Evolutionary conservation across 2,329 filamentous ascomycete genomes (phyloP).

Genomic region (Verruconis gallopava): DNA sequence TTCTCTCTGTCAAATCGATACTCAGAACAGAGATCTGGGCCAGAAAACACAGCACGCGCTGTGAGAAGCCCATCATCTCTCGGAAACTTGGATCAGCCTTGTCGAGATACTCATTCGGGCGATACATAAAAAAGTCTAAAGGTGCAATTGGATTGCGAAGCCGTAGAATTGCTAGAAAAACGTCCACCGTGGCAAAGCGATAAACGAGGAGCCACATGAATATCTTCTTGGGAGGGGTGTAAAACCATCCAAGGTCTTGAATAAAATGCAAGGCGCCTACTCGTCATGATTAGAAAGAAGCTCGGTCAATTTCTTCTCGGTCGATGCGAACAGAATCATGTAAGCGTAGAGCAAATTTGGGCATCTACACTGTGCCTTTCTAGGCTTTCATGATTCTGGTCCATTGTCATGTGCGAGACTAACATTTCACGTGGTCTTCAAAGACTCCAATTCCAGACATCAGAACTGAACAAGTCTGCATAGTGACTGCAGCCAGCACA

Average conservation of each 20-base stretch:
- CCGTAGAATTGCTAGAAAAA: not conserved
- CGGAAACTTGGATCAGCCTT: not conserved
- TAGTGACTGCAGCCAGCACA: not conserved
- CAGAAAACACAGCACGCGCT: slow-evolving; percentile 1
- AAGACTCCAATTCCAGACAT: slow-evolving; percentile 1
- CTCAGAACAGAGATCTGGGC: slow-evolving; percentile 2
- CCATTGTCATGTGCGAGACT: too few species aligned
- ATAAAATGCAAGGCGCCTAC: slow-evolving; percentile 2
- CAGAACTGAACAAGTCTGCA: slow-evolving; percentile 2
- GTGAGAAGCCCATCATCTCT: not conserved
- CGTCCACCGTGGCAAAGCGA: slow-evolving; percentile 2
- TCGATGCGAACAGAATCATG: too few species aligned
- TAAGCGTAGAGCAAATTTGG: too few species aligned
- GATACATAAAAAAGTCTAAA: slow-evolving; percentile 2
- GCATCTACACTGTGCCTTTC: too few species aligned
- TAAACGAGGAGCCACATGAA: slow-evolving; percentile 1
- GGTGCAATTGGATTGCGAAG: not conserved
- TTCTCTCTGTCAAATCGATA: not conserved
- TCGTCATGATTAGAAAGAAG: too few species aligned
- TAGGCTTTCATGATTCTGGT: too few species aligned
- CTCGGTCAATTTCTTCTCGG: too few species aligned
- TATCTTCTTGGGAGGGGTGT: not conserved
- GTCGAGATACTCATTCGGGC: not conserved
- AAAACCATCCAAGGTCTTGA: not conserved
- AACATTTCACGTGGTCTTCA: not conserved